A percentile compares a stretch with the other conserved stretches of the same genome.
These are phyloP conservation scores for Clarireedia sp. DNA, from an alignment of 2,329 filamentous ascomycete genomes.

Conservation along the genomic window DNA sequence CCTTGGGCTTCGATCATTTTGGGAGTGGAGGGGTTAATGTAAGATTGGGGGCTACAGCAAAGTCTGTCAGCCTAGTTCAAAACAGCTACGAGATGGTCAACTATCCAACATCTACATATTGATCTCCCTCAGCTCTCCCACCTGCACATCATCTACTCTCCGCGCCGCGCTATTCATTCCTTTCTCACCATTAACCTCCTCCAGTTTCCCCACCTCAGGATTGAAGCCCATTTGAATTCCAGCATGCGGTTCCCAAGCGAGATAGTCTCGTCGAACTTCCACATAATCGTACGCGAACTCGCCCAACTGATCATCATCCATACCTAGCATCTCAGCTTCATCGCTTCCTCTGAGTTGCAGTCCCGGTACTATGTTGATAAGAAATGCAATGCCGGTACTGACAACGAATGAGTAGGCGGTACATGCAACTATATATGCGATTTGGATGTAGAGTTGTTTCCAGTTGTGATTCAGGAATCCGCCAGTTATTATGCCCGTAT, in stretches of 20 bases:
- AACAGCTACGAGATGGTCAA: no score
- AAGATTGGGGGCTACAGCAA: no score
- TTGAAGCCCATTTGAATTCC: slow-evolving; percentile 34
- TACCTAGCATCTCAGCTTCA: slow-evolving; percentile 76
- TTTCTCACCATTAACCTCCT: slow-evolving; percentile 51
- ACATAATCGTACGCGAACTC: slow-evolving; percentile 90
- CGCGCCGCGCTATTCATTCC: no score
- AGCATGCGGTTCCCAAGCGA: slow-evolving; percentile 67
- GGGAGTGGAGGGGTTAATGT: no score
- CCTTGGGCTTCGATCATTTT: no score
- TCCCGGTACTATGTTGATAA: slow-evolving; percentile 68
- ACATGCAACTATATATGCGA: slow-evolving; percentile 64
- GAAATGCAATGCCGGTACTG: slow-evolving; percentile 64
- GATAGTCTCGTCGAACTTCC: slow-evolving; percentile 79
- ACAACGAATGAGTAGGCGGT: slow-evolving; percentile 67
- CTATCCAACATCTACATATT: no score
- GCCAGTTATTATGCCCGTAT: slow-evolving; percentile 52
- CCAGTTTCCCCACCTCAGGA: slow-evolving; percentile 45
- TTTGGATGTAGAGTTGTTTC: slow-evolving; percentile 68
- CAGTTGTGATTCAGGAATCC: slow-evolving; percentile 73
- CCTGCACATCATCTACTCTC: no score
- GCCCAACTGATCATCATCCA: slow-evolving; percentile 85
- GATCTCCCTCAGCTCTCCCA: no score
- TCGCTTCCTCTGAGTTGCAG: slow-evolving; percentile 72
- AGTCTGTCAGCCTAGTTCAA: no score